These are phyloP conservation scores for Mimosa bimucronata DNA, from an alignment of 306 rosid species.

Conservation along the genomic window DNA sequence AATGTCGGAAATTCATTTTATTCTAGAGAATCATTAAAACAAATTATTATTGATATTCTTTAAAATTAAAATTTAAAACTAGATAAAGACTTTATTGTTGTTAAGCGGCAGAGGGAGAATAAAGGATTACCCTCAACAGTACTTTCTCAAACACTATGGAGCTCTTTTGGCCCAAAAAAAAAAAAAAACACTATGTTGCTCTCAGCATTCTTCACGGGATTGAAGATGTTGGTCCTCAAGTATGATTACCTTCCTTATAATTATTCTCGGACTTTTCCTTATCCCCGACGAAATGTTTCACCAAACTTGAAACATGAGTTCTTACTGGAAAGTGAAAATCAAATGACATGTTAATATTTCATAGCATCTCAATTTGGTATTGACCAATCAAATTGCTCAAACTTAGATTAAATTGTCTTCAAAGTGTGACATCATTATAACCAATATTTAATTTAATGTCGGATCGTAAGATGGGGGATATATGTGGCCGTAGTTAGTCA, in stretches of 20 bases:
- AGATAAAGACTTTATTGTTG: neutral
- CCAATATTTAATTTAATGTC: constrained; percentile 3
- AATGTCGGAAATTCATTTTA: neutral
- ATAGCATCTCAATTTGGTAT: constrained; percentile 38
- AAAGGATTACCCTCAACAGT: neutral
- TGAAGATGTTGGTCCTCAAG: neutral
- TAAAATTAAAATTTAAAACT: neutral
- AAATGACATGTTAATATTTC: neutral
- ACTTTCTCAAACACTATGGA: too few species aligned
- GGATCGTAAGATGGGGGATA: constrained; percentile 5
- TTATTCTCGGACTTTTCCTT: too few species aligned
- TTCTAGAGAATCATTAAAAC: neutral
- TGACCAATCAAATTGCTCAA: constrained; percentile 38
- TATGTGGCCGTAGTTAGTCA: neutral
- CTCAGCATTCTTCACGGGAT: too few species aligned
- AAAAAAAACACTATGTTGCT: too few species aligned
- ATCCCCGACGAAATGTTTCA: too few species aligned
- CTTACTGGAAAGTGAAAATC: too few species aligned
- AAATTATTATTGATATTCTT: neutral
- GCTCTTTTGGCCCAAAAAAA: too few species aligned
- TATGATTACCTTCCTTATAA: too few species aligned
- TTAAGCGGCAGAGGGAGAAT: neutral
- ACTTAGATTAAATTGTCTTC: neutral
- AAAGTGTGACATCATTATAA: constrained; percentile 27
- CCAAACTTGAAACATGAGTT: too few species aligned